A percentile compares a stretch with the other conserved stretches of the same genome.
These are phyloP conservation scores for Nicotiana undulata DNA, from an alignment of 257 asterid genomes.

Conservation along the genomic window DNA sequence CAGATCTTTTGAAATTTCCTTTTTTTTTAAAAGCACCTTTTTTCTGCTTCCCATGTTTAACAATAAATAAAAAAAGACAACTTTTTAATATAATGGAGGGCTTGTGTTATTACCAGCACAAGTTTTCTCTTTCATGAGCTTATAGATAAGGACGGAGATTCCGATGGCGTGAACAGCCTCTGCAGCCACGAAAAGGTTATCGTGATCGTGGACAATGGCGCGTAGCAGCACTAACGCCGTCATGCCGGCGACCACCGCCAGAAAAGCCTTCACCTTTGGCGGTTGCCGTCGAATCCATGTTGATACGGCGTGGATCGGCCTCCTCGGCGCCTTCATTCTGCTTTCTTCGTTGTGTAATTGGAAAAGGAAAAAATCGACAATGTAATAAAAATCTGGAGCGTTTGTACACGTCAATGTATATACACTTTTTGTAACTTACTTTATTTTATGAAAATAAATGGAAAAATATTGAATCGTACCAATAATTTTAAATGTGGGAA, in stretches of 20 bases:
- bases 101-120: conserved; percentile 63
- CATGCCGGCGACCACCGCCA: conserved; percentile 80
- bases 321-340: conserved; percentile 54
- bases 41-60: not conserved
- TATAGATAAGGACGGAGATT: conserved; percentile 74
- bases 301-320: conserved; percentile 68
- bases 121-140: conserved; percentile 87
- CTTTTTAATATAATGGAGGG: not conserved
- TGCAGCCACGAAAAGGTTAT: conserved; percentile 86
- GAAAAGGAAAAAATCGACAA: not conserved
- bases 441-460: too few relatives aligned
- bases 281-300: conserved; percentile 92
- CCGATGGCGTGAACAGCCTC: conserved; percentile 92
- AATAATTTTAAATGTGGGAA: too few relatives aligned
- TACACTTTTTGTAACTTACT: too few relatives aligned
- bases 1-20: not conserved
- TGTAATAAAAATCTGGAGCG: not conserved
- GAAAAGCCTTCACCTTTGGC: conserved; percentile 84
- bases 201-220: conserved; percentile 89
- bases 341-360: not conserved
- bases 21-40: not conserved
- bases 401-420: not conserved
- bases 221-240: conserved; percentile 79
- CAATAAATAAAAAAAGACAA: not conserved
- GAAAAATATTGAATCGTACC: too few relatives aligned